Evolutionary conservation across 2,329 filamentous ascomycete genomes (phyloP).

Genomic region (Ceratocystis lukuohia): DNA sequence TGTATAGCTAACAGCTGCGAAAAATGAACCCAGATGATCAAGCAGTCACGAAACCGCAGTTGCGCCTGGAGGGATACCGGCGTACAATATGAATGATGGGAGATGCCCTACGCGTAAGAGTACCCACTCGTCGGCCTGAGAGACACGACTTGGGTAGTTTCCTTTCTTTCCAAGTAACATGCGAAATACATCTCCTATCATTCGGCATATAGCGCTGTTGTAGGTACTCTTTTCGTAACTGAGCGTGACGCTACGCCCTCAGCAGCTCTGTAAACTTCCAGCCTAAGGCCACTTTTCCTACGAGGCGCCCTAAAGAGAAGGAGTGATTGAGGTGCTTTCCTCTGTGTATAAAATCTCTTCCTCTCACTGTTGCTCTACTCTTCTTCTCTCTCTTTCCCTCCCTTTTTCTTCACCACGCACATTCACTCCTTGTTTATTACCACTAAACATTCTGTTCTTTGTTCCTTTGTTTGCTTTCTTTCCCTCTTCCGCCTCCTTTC

Average conservation of each 20-base stretch:
- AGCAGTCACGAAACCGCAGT: neutral
- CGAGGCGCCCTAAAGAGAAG: neutral
- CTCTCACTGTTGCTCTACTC: neutral
- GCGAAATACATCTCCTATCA: neutral
- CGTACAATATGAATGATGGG: neutral
- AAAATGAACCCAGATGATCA: neutral
- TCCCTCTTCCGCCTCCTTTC: neutral
- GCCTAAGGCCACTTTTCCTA: neutral
- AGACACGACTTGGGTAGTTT: neutral
- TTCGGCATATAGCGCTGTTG: neutral
- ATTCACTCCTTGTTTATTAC: neutral
- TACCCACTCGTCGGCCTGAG: neutral
- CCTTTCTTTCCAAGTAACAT: neutral
- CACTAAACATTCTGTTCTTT: neutral
- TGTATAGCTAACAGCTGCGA: neutral
- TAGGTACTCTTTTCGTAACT: neutral
- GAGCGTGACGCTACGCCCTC: neutral
- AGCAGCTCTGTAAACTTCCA: neutral
- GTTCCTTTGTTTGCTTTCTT: neutral
- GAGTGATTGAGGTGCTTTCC: neutral
- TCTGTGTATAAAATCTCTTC: conserved; percentile 2
- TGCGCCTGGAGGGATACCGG: neutral
- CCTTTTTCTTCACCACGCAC: conserved; percentile 4
- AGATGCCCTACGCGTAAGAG: neutral
- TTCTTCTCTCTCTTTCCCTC: neutral